Evolutionary conservation across 139 green algal genomes (phyloP), one percentile per base, ranked within the genome.

Genomic region (Coelastrella sp.): DNA sequence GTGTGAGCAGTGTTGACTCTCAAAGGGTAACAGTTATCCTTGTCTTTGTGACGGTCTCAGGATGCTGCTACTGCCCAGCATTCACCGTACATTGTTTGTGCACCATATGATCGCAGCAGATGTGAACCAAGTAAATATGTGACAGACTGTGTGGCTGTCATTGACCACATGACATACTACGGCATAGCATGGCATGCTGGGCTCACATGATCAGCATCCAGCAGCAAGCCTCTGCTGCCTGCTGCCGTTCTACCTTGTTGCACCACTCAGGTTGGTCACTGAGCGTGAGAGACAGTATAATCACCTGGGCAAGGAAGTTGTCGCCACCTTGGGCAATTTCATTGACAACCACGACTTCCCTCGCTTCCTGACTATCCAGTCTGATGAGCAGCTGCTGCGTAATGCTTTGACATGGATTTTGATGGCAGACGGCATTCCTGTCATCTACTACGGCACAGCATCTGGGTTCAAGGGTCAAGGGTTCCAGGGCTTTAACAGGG

Each of bases 331-430:
- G 35, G 75, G 75, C 53, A 71, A 53, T 35, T 82, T 82, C 37
- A 51, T 82, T 32, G 75, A 82, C 53, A 82, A 82, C 53, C 75
- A 82, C 38, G 75, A 82, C 34, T 25, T 82, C 30, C 53, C 75
- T 0, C 75, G 75, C 21, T 82, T 82, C 75, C 53, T 82, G 23
- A 38, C 34, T 17, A 25, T 45, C 8, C 51, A 82, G 53, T 32
- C 75, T 4, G 75, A 82, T 32, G 21, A 71, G 23, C 13, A 27
- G 35, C 75, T 82, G 2, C 13, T 82, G 25, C 9, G 37, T 7
- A 82, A 82, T 15, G 75, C 53, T 21, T 53, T 82, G 1, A 21
- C 75, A 9, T 82, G 35, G 35, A 27, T 82, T 4, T 23, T 82
- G 75, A 34, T 82, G 23, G 53, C 75, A 13, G 53, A 82, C 2